Evolutionary conservation across 306 rosid genomes (phyloP), one percentile per base, ranked within the genome.

Genomic region (Styphnolobium japonicum): DNA sequence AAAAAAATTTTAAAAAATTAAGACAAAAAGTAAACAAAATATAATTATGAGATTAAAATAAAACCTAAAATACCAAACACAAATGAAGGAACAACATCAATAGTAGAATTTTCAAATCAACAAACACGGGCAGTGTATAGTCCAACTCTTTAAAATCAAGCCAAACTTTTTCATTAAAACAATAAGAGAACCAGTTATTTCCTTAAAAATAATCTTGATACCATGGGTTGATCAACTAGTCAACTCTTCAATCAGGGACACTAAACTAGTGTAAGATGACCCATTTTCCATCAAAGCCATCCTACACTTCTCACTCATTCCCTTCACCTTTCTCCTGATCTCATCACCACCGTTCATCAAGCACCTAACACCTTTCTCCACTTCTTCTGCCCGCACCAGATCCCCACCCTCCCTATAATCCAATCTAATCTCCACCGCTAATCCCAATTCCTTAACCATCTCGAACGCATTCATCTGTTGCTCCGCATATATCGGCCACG

Each of bases 401-500:
- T 81, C 77, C 33, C 67, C 49, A 23, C 86, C 91, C 36, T 10
- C 67, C 71, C 82, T 84, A 3, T 88, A 87, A 63, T 88, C 91
- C 77, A 92, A 7, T 22, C 82, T 72, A 10, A 92, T 71, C 79
- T 88, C 93, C 22, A 88, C 74, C 0, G 92, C 92, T 27, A 92
- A 70, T 34, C 89, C 87, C 60, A 88, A 75, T 14, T 88, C 97
- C 83, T 36, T 83, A 45, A 86, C 92, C 91, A 90, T 79, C 81
- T 86, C 73, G 18, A 90, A 90, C 7, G 93, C 95, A 11, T 89
- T 89, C 88, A 91, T 43, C 0, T 87, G 88, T 67, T 89, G 93
- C 10, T 89, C 90, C 0, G 88, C 89, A 4, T 85, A 84, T 12
- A 89, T 3, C 1, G 90, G 96, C 93, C 96, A 91, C 21, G 93